Percentiles rank a stretch among this genome's conserved stretches.
phyloP scores from a whole-genome alignment of 257 asterid genomes.

The Parsonsia alboflavescens region DNA sequence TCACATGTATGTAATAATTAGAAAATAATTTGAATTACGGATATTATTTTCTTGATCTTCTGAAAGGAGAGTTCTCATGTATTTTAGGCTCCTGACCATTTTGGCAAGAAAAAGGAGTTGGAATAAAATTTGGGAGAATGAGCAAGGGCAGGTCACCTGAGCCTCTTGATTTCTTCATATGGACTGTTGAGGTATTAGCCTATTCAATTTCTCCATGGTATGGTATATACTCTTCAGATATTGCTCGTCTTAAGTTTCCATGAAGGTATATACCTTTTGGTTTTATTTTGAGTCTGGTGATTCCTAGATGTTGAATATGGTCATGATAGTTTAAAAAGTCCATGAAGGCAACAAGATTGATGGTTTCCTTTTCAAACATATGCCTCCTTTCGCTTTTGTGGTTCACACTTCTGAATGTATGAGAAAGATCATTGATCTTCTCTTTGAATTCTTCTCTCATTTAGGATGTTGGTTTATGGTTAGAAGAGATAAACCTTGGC shows the following conservation, averaged over 20 bases:
- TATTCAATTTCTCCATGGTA: neutral
- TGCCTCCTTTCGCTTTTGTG: neutral
- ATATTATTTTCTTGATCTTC: neutral
- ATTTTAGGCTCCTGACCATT: neutral
- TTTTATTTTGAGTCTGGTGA: neutral
- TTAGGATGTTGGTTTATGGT: constrained; percentile 97
- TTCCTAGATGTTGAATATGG: neutral
- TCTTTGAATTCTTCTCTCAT: constrained; percentile 14
- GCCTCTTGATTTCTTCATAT: constrained; percentile 38
- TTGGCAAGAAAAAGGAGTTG: neutral
- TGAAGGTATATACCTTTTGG: neutral
- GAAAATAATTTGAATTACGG: neutral
- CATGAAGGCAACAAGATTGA: neutral
- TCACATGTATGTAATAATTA: neutral
- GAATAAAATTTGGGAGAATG: neutral
- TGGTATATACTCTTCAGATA: neutral
- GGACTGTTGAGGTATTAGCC: constrained; percentile 33
- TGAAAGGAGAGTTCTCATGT: neutral
- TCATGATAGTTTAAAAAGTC: neutral
- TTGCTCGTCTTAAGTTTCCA: neutral
- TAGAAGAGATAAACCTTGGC: constrained; percentile 96
- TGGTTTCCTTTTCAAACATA: neutral
- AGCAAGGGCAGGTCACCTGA: constrained; percentile 27
- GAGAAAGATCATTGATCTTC: neutral
- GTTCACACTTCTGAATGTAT: neutral